Evolutionary conservation across 257 asterid species (phyloP), one percentile per base, ranked within the genome.

Genomic region (Fraxinus americana): DNA sequence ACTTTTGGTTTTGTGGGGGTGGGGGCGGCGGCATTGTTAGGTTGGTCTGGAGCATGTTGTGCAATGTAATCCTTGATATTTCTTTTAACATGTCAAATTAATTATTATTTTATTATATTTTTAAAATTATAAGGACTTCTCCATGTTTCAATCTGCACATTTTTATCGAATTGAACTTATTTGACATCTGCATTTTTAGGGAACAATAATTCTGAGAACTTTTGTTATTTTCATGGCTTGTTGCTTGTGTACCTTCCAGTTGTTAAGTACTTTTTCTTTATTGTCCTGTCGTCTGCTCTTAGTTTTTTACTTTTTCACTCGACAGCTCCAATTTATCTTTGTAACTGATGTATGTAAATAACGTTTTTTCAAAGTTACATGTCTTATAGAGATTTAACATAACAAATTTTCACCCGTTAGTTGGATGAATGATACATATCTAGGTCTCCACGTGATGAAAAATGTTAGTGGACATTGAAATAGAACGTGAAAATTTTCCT

Each of bases 41-140:
- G 57, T 16, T 70, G 78, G 76, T 79, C 80, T 82, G 83, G 70
- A 80, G 83, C 88, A 76, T 89, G 93, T 89, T 89, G 91, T 91
- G 92, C 85, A 82, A 88, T 91, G 92, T 91, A 85, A 82, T 81
- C 63, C 77, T 77, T 74, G 77, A 76, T 87, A 84, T 75, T 84
- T 67, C 63, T 85, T 76, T 70, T 81, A 85, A 83, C 83, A 38
- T 79, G 81, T 76, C 74, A 82, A 80, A 79, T 83, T 78, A 82
- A 78, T 72, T 76, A 82, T 80, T 41, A 78, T 70, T 69, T 80
- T 21, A 52, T 50, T 74, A 75, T 70, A 83, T 81, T 72, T 52
- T 73, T 61, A 38, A 8, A 48, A 61, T 81, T 72, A 1, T 35
- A 3, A 9, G 39, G 52, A 16, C 27, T 63, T 59, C 76, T 72